Evolutionary conservation across 208 protist genomes (phyloP), one percentile per base, ranked within the genome.

Genomic region (Hexamita inflata): DNA sequence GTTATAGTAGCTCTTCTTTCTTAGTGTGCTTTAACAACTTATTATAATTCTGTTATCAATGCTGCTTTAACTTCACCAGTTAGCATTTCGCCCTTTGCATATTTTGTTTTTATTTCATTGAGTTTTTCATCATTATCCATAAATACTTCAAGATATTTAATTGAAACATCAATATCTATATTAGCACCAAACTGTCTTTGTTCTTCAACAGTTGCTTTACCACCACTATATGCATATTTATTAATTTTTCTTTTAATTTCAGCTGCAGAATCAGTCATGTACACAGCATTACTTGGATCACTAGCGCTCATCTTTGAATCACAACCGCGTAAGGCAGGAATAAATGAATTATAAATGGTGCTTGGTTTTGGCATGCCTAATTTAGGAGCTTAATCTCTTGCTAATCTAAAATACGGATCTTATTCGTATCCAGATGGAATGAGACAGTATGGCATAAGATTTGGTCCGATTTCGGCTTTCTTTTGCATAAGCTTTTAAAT

Each of bases 391-490:
- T 94, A 87, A 80, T 94, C 88, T 38, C 95, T 82, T 9, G 94
- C 94, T 73, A 98, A 85, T 59, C 96, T 87, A 86, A 98, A 98
- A 84, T 97, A 99, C 0, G 94, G 94, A 78, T 98, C 96, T 82
- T 92, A 88, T 70, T 93, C 89, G 34, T 93, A 92, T 45, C 89
- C 89, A 79, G 94, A 98, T 4, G 95, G 94, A 70, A 99, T 93
- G 35, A 99, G 86, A 83, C 95, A 98, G 35, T 85, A 81, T 24
- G 59, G 28, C 0, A 66, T 57, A 42, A 38, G 60, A 34, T 66
- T 38, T 15, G 15, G 15, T n/a, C 30, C 34, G 29, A 13, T 38
- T 13, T 66, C 60, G 15, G 60, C n/a, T n/a, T n/a, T n/a, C n/a
- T n/a, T n/a, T n/a, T n/a, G n/a, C n/a, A n/a, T n/a, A n/a, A n/a